These are phyloP conservation scores for Fennellomyces sp. DNA, from an alignment of 371 early-diverging fungal species.

Conservation along the genomic window DNA sequence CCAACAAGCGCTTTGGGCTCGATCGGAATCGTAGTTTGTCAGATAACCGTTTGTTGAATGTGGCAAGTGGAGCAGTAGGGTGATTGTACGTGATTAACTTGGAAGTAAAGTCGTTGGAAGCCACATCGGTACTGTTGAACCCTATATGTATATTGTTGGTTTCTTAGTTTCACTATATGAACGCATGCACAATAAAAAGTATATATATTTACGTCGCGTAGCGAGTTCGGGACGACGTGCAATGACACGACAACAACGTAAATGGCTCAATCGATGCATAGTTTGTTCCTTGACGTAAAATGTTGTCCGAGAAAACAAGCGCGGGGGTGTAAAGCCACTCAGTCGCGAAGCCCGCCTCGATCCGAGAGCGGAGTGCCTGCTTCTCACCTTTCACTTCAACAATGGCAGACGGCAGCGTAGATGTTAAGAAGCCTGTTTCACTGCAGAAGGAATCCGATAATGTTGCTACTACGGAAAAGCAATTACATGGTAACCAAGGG, in stretches of 20 bases:
- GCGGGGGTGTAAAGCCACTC: not conserved
- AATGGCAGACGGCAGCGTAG: no score
- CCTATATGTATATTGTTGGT: no score
- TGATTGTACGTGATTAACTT: slow-evolving; percentile 30
- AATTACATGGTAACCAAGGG: no score
- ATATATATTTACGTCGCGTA: not conserved
- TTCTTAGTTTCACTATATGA: no score
- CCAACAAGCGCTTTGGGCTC: slow-evolving; percentile 13
- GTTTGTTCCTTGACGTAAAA: not conserved
- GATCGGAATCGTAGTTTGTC: slow-evolving; percentile 11
- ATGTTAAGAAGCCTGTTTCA: no score
- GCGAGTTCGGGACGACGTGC: not conserved
- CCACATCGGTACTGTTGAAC: not conserved
- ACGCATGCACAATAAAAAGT: no score
- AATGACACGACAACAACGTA: not conserved
- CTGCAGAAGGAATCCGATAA: no score
- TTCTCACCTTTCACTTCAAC: no score
- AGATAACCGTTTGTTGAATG: slow-evolving; percentile 27
- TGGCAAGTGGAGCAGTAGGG: slow-evolving; percentile 34
- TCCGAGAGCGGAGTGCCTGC: no score
- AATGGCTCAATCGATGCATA: slow-evolving; percentile 5
- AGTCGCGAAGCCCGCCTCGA: no score
- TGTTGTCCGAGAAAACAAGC: slow-evolving; percentile 13
- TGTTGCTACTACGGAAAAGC: no score
- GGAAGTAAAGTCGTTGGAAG: not conserved